Conservation (phyloP, 148 eudicot genomes). For the Silene uniflora region DNA sequence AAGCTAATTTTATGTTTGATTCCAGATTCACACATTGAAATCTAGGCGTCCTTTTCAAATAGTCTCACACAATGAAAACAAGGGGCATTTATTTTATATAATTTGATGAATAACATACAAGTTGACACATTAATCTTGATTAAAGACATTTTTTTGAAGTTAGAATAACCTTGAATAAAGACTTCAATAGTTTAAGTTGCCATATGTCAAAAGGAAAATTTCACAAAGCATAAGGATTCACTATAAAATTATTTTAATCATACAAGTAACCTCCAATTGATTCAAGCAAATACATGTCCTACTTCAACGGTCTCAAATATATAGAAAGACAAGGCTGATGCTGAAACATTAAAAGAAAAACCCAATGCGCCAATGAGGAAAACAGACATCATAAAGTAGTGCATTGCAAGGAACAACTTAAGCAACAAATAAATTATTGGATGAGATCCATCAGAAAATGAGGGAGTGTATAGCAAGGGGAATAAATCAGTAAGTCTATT, state of each 20-base stretch:
- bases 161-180: no score
- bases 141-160: no score
- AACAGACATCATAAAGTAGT: neutral
- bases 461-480: no score
- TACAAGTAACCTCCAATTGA: neutral
- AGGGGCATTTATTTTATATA: neutral
- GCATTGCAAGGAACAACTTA: no score
- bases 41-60: no score
- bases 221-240: neutral
- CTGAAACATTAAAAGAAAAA: neutral
- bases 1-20: no score
- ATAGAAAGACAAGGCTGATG: neutral
- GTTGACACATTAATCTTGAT: no score
- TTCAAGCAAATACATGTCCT: neutral
- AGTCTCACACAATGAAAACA: neutral
- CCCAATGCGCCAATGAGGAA: neutral
- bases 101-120: no score
- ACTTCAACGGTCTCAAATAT: neutral
- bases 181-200: neutral
- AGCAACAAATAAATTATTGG: no score
- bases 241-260: neutral
- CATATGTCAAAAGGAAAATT: neutral
- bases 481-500: no score
- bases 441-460: no score
- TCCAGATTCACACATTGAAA: no score